Base-by-base conservation (phyloP, 1,284 basidiomycete species). In the Gymnopus androsaceus region DNA sequence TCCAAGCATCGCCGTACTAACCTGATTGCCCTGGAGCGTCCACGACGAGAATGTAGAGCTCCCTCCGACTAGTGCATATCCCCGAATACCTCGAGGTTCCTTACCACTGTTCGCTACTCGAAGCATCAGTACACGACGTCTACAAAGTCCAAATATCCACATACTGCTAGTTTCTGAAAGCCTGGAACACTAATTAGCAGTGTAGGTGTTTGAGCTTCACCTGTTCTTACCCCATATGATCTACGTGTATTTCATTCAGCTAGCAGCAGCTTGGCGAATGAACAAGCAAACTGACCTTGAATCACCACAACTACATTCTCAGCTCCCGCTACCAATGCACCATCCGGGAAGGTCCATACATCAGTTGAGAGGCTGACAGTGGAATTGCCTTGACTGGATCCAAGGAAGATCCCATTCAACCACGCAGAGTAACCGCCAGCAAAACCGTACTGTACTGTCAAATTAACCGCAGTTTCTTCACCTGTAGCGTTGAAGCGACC, bases 1-100 rank as follows among this genome's bases (percentile, higher is more conserved):
- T n/a, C 15, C 8, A 12, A 2, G n/a, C n/a, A 42, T 25, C 5
- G 12, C 25, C 34, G 21, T 23, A 61, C 63, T 17, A 53, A 75
- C 76, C 60, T 73, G 71, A 59, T 82, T 82, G n/a, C 81, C 81
- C 65, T 80, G 79, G 1, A 83, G 61, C 59, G 73, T 80, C 81
- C 81, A 83, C 1, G 63, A 63, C 12, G 57, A 70, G 58, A 79
- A 77, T 0, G 71, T 72, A 0, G 73, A 70, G 46, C 66, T 72
- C 6, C 72, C 72, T 33, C 78, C 76, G 28, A 72, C 66, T 40
- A 81, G 69, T 55, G 70, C 58, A 63, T 74, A 80, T 44, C 77
- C 81, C 54, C 79, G 67, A 51, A 83, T 78, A 3, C 81, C 81
- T 21, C 80, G 72, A 55, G 81, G 81, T 50, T 81, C 78, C 58